Evolutionary conservation across 2,329 filamentous ascomycete genomes (phyloP).

Genomic region (Colletotrichum horii): DNA sequence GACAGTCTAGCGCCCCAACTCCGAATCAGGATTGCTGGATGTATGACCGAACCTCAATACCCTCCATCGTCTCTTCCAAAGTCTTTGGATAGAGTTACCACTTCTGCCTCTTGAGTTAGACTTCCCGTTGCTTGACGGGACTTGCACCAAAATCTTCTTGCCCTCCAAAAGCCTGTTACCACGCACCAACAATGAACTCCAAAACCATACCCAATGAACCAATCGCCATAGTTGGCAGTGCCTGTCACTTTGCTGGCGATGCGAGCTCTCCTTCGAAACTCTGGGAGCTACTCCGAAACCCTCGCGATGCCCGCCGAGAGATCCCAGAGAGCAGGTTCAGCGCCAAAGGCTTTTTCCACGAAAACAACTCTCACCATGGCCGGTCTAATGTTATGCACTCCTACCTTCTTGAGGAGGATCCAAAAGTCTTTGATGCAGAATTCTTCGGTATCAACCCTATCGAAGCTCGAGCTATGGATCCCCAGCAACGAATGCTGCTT

Average conservation of each 20-base stretch:
- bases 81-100: background rate
- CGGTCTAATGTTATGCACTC: conserved; percentile 24
- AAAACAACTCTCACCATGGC: conserved; percentile 24
- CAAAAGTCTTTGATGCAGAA: conserved; percentile 25
- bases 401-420: conserved; percentile 26
- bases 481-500: conserved; percentile 35
- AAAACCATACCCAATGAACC: conserved; percentile 17
- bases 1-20: background rate
- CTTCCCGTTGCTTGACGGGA: background rate
- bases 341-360: background rate
- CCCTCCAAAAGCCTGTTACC: background rate
- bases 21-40: background rate
- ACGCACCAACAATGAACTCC: background rate
- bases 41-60: background rate
- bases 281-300: background rate
- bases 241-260: background rate
- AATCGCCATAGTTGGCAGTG: conserved; percentile 11
- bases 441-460: conserved; percentile 33
- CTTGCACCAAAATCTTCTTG: background rate
- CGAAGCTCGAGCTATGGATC: conserved; percentile 36
- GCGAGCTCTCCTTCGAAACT: conserved; percentile 7
- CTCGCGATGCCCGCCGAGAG: background rate
- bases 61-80: background rate
- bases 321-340: background rate
- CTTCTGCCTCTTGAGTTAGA: background rate